Evolutionary conservation across 2,329 filamentous ascomycete species (phyloP).

Genomic region (Ophiocordyceps sinensis): DNA sequence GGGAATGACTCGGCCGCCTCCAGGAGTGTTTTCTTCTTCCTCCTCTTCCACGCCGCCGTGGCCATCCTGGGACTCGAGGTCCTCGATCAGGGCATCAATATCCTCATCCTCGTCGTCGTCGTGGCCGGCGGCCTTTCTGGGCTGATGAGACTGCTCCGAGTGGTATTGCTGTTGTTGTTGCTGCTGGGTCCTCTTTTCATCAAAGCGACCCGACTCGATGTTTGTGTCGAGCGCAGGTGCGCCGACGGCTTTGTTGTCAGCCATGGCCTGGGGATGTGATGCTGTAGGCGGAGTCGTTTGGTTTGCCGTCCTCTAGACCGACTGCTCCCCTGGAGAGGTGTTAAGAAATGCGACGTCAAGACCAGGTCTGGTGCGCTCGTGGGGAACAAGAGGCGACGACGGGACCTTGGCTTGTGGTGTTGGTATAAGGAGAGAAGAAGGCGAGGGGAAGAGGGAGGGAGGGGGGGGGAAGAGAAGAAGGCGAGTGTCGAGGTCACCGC

Average conservation of each 20-base stretch:
- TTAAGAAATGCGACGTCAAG: no score
- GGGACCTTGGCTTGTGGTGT: no score
- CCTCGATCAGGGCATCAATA: constrained; percentile 75
- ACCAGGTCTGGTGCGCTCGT: no score
- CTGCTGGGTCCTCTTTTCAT: constrained; percentile 40
- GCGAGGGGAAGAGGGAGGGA: constrained; percentile 3
- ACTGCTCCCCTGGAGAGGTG: no score
- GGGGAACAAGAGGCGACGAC: no score
- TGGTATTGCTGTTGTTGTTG: constrained; percentile 11
- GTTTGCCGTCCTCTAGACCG: no score
- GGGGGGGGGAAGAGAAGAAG: constrained; percentile 5
- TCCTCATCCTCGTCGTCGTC: constrained; percentile 65
- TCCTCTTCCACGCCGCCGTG: constrained; percentile 50
- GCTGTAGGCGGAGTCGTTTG: not conserved
- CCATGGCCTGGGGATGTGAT: constrained; percentile 24
- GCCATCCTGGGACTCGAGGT: constrained; percentile 71
- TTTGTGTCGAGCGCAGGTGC: constrained; percentile 47
- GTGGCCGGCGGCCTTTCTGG: constrained; percentile 36
- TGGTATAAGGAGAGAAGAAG: constrained; percentile 1
- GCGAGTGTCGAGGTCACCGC: constrained; percentile 27
- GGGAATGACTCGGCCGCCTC: constrained; percentile 47
- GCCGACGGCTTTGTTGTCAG: constrained; percentile 36
- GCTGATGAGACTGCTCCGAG: constrained; percentile 9
- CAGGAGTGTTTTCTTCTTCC: constrained; percentile 29
- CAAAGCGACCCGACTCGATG: constrained; percentile 50